These are phyloP conservation scores for Primulina eburnea DNA, from an alignment of 257 asterid species.

Conservation along the genomic window DNA sequence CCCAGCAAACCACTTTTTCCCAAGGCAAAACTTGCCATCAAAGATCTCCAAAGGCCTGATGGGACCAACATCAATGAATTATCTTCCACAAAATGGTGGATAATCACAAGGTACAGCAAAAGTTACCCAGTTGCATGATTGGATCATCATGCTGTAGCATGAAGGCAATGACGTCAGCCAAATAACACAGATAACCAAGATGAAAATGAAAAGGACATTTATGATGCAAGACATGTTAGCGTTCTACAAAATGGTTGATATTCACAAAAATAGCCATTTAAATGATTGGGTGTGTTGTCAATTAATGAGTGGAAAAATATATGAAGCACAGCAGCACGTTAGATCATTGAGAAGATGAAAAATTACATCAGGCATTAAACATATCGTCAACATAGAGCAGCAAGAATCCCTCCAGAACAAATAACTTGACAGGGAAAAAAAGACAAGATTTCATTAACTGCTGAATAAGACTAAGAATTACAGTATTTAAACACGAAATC, in stretches of 20 bases:
- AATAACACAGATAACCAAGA: conserved; percentile 15
- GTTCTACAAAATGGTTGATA: background rate
- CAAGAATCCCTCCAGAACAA: background rate
- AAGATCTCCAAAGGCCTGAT: conserved; percentile 60
- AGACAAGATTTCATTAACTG: background rate
- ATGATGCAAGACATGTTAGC: background rate
- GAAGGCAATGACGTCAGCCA: conserved; percentile 27
- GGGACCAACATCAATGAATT: conserved; percentile 60
- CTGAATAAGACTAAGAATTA: background rate
- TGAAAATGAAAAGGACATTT: conserved; percentile 8
- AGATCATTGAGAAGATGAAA: conserved; percentile 10
- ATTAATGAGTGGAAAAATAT: background rate
- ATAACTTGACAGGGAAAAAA: background rate
- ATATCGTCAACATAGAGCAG: background rate
- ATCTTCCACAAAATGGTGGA: conserved; percentile 61
- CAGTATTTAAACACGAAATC: background rate
- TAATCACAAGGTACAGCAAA: conserved; percentile 41
- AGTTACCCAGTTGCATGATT: conserved; percentile 38
- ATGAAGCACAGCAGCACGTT: conserved; percentile 1
- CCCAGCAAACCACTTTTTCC: conserved; percentile 50
- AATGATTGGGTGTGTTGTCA: background rate
- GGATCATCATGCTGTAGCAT: conserved; percentile 28
- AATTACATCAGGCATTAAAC: conserved; percentile 18
- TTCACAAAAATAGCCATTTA: background rate
- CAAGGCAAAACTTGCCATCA: conserved; percentile 58